These are phyloP conservation scores for Tympanopsis confertula DNA, from an alignment of 2,329 filamentous ascomycete species.

Conservation along the genomic window DNA sequence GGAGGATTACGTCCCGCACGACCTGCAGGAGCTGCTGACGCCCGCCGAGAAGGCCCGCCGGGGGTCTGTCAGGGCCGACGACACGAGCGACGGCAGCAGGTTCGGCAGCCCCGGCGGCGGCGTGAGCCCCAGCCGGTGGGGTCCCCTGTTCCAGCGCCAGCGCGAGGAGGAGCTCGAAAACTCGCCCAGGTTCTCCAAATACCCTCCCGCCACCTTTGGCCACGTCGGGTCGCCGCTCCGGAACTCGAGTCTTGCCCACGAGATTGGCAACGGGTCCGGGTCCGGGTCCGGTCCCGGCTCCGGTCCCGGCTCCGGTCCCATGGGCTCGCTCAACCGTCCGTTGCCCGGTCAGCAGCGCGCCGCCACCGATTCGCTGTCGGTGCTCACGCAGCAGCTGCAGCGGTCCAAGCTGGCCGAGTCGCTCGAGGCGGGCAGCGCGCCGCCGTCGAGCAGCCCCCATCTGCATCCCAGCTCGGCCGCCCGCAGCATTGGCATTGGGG, in stretches of 20 bases:
- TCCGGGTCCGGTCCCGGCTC: conserved; percentile 21
- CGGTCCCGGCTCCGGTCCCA: conserved; percentile 19
- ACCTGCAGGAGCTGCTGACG: conserved; percentile 53
- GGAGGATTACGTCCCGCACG: conserved; percentile 75
- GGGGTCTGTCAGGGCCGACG: conserved; percentile 45
- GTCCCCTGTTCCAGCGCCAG: conserved; percentile 47
- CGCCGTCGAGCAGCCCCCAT: conserved; percentile 25
- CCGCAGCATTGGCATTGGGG: conserved; percentile 25
- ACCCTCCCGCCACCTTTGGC: conserved; percentile 44
- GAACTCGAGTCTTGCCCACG: conserved; percentile 47
- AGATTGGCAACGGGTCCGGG: conserved; percentile 25
- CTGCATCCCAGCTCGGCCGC: conserved; percentile 35
- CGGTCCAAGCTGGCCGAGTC: conserved; percentile 36
- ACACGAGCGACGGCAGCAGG: conserved; percentile 36
- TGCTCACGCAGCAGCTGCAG: conserved; percentile 50
- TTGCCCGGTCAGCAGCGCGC: conserved; percentile 23
- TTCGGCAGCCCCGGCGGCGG: conserved; percentile 47
- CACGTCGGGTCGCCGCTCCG: conserved; percentile 56
- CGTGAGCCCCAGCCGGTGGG: conserved; percentile 50
- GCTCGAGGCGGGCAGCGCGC: conserved; percentile 20
- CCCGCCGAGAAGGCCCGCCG: conserved; percentile 56
- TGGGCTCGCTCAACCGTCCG: conserved; percentile 15
- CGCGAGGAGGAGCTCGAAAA: conserved; percentile 8
- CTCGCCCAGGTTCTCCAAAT: conserved; percentile 19
- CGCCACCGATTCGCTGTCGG: conserved; percentile 38